phyloP scores from a whole-genome alignment of 768 basidiomycete species.

The Naganishia randhawae region DNA sequence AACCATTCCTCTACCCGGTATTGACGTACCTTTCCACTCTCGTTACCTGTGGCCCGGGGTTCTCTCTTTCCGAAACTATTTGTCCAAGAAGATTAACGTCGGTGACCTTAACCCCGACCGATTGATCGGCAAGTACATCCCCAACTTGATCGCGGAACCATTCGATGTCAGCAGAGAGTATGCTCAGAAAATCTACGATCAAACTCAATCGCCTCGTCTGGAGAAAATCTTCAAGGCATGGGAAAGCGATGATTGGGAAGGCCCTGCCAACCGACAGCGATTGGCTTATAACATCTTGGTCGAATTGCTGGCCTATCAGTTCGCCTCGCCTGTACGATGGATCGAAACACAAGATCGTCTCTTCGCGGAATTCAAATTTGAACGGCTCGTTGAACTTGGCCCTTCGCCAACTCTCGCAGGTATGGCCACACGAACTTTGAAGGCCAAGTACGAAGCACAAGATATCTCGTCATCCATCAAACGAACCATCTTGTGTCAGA shows the following conservation, averaged over 20 bases:
- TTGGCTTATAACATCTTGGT: slow-evolving; percentile 94
- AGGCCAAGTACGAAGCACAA: slow-evolving; percentile 75
- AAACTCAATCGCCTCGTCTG: slow-evolving; percentile 90
- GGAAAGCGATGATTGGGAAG: slow-evolving; percentile 86
- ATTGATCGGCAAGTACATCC: slow-evolving; percentile 91
- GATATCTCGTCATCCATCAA: slow-evolving; percentile 79
- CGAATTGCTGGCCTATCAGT: slow-evolving; percentile 91
- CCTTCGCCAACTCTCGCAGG: slow-evolving; percentile 94
- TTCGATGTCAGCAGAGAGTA: slow-evolving; percentile 61
- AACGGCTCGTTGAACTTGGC: slow-evolving; percentile 90
- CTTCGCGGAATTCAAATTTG: slow-evolving; percentile 79
- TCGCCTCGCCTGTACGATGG: slow-evolving; percentile 92
- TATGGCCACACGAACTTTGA: slow-evolving; percentile 46
- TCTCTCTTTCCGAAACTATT: slow-evolving; percentile 92
- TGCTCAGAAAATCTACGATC: slow-evolving; percentile 90
- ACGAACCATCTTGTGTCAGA: slow-evolving; percentile 81
- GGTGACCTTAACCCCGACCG: slow-evolving; percentile 88
- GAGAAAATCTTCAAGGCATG: slow-evolving; percentile 91
- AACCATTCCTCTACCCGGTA: slow-evolving; percentile 89
- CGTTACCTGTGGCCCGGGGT: slow-evolving; percentile 98
- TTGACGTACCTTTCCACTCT: slow-evolving; percentile 99
- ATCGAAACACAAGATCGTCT: slow-evolving; percentile 97
- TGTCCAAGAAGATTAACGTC: slow-evolving; percentile 96
- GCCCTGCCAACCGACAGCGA: slow-evolving; percentile 76
- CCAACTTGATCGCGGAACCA: slow-evolving; percentile 70